phyloP scores from a whole-genome alignment of 1,139 yeast genomes.

The Pichia sp. region DNA sequence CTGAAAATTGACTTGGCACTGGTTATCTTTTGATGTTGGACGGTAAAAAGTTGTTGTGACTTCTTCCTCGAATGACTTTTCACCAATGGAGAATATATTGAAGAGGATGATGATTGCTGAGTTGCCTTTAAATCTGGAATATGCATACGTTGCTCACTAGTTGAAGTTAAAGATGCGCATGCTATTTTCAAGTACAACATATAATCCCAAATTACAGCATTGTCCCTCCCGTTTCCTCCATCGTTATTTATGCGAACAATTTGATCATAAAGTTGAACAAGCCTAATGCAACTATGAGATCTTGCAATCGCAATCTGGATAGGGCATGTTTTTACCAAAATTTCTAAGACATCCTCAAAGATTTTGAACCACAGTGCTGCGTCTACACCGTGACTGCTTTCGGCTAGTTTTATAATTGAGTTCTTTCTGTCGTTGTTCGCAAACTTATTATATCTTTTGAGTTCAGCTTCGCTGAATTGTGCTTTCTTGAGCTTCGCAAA shows the following conservation, averaged over 20 bases:
- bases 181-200: constrained; percentile 82
- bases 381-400: constrained; percentile 91
- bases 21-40: constrained; percentile 87
- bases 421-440: constrained; percentile 55
- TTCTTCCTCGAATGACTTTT: constrained; percentile 58
- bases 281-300: constrained; percentile 82
- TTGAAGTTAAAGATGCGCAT: constrained; percentile 84
- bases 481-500: constrained; percentile 54
- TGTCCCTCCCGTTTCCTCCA: constrained; percentile 34
- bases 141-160: constrained; percentile 74
- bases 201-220: constrained; percentile 34
- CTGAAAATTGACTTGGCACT: constrained; percentile 88
- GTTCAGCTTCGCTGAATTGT: constrained; percentile 78
- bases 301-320: constrained; percentile 92
- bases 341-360: constrained; percentile 69
- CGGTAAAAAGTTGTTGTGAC: constrained; percentile 70
- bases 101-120: constrained; percentile 16
- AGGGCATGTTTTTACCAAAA: constrained; percentile 79
- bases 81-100: constrained; percentile 27
- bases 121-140: constrained; percentile 39
- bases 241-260: constrained; percentile 61
- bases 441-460: constrained; percentile 63
- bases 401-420: constrained; percentile 69
- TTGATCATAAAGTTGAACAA: constrained; percentile 86
- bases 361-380: constrained; percentile 91